phyloP scores from a whole-genome alignment of 2,329 filamentous ascomycete species.

The Fusarium sp. region DNA sequence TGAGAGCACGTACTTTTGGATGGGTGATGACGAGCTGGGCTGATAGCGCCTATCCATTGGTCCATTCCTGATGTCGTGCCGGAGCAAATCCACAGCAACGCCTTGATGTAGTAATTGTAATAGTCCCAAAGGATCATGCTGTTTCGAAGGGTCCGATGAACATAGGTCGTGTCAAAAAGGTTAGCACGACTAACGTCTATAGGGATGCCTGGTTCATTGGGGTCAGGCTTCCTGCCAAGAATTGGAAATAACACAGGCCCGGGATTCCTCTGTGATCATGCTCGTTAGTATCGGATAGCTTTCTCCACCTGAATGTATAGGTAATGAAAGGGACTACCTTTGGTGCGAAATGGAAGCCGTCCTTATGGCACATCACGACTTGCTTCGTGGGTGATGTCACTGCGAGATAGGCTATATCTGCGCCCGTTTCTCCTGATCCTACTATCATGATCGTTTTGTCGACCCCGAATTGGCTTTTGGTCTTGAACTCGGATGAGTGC shows the following conservation, averaged over 20 bases:
- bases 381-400: background rate
- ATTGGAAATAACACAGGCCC: background rate
- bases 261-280: background rate
- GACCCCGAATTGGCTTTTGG: background rate
- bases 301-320: too few species aligned
- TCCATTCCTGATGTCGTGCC: background rate
- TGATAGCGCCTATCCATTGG: background rate
- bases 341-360: slow-evolving; percentile 8
- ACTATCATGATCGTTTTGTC: background rate
- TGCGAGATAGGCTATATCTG: background rate
- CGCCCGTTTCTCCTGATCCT: background rate
- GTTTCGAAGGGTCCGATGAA: background rate
- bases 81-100: background rate
- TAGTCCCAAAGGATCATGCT: slow-evolving; percentile 9
- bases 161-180: background rate
- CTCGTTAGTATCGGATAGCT: fast-evolving
- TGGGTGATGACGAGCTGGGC: background rate
- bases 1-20: background rate
- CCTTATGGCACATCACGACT: slow-evolving; percentile 6
- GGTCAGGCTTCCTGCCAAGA: background rate
- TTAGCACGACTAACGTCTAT: slow-evolving; percentile 10
- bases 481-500: too few species aligned
- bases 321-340: background rate
- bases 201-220: background rate
- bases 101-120: slow-evolving; percentile 5